Evolutionary conservation across 805 yeast species (phyloP), one percentile per base, ranked within the genome.

Genomic region (Suhomyces emberorum): DNA sequence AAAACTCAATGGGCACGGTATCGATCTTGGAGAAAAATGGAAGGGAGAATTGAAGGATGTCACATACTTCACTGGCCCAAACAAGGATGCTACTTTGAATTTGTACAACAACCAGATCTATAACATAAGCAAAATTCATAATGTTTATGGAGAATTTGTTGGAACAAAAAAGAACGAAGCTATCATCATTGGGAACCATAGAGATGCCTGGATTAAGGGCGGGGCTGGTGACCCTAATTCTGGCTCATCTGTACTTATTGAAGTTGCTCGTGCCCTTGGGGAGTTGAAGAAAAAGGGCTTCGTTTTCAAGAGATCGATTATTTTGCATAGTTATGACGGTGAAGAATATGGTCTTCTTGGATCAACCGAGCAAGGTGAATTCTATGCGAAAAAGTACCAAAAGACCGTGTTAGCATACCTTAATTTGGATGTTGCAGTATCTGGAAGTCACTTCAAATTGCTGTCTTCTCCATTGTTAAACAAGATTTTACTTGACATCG

Each of bases 401-500:
- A 58, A 57, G 30, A 66, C 70, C 14, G 72, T 72, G 4, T 69
- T 76, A 15, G 74, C 74, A 1, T 76, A 75, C 48, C 53, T 76
- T 38, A 76, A 76, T 48, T 49, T 76, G 50, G 80, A 75, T 50
- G 62, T 60, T 5, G 76, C 78, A 2, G 72, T 78, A 2, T 51
- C 67, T 16, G 89, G 89, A 1, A 57, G 67, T 10, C 50, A 62
- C 17, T 65, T 83, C 37, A 41, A 49, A 3, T 60, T 78, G 32
- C 61, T 64, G 14, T 65, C 81, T 0, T 77, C 82, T 31, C 87
- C 87, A n/a, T 52, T 81, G 28, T 63, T 83, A 39, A 62, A 72
- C 34, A 47, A 63, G 3, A 50, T 77, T 12, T 55, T 81, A 27
- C 42, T 52, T 6, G 54, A 63, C n/a, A 74, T 72, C 2, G 69